Conservation (phyloP, 345 rosid species). For the Sonneratia alba region DNA sequence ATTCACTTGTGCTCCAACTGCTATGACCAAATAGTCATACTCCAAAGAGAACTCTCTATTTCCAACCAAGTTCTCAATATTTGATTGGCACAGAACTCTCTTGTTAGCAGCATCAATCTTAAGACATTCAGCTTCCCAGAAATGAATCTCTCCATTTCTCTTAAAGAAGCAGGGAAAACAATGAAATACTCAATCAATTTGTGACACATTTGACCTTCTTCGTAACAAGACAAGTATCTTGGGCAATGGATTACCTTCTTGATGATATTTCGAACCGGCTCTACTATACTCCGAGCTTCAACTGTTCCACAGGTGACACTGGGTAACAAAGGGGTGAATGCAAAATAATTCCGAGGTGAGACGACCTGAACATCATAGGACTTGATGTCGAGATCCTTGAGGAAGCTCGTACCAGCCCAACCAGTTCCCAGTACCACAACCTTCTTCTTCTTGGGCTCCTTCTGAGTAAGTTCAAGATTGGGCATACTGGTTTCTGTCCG, state of each 20-base stretch:
- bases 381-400: slow-evolving; percentile 68
- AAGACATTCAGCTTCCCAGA: slow-evolving; percentile 81
- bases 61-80: slow-evolving; percentile 41
- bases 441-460: slow-evolving; percentile 47
- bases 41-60: slow-evolving; percentile 53
- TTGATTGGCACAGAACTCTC: slow-evolving; percentile 46
- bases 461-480: slow-evolving; percentile 18
- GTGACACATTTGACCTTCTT: neutral
- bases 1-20: slow-evolving; percentile 90
- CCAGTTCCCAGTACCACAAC: slow-evolving; percentile 94
- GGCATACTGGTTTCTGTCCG: slow-evolving; percentile 20
- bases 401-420: slow-evolving; percentile 89
- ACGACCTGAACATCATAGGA: slow-evolving; percentile 73
- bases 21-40: slow-evolving; percentile 78
- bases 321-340: slow-evolving; percentile 86
- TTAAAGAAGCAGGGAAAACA: slow-evolving; percentile 14
- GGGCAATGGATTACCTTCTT: slow-evolving; percentile 51
- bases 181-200: neutral
- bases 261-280: slow-evolving; percentile 78
- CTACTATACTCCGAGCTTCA: slow-evolving; percentile 91
- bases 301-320: slow-evolving; percentile 97
- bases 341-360: slow-evolving; percentile 92
- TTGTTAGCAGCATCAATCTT: slow-evolving; percentile 70
- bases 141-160: slow-evolving; percentile 69
- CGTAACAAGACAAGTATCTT: neutral